Conservation (phyloP, 23 red algal species). For the Agarophyton chilense region DNA sequence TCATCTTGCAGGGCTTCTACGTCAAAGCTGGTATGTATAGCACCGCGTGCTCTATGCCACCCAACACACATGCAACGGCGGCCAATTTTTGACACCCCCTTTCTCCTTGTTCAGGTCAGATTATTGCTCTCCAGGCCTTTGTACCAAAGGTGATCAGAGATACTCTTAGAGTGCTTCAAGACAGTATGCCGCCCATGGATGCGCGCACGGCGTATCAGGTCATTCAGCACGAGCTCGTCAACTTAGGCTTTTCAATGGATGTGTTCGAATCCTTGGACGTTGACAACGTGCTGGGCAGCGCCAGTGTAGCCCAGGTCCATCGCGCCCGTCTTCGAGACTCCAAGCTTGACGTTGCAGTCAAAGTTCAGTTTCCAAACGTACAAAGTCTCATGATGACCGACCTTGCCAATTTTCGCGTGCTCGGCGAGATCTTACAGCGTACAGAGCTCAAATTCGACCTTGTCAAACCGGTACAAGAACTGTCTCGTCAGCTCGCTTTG, state of each 20-base stretch:
- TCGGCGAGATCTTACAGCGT: constrained; percentile 67
- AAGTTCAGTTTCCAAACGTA: constrained; percentile 74
- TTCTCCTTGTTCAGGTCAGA: constrained; percentile 17
- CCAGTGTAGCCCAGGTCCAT: constrained; percentile 62
- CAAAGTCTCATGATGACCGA: constrained; percentile 76
- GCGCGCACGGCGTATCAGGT: background rate
- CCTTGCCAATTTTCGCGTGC: constrained; percentile 70
- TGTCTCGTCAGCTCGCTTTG: constrained; percentile 49
- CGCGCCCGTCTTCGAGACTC: constrained; percentile 18
- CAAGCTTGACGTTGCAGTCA: constrained; percentile 68
- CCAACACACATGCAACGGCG: too few species aligned
- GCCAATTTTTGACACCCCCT: too few species aligned
- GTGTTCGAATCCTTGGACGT: constrained; percentile 48
- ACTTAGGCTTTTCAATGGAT: background rate
- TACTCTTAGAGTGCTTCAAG: constrained; percentile 41
- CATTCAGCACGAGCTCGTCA: constrained; percentile 12
- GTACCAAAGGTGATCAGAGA: constrained; percentile 44
- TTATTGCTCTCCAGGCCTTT: constrained; percentile 65
- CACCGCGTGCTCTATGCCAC: too few species aligned
- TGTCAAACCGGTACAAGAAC: constrained; percentile 67
- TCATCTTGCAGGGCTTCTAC: constrained; percentile 51
- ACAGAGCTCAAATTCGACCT: constrained; percentile 89
- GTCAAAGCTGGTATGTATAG: constrained; percentile 58
- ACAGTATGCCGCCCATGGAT: constrained; percentile 63
- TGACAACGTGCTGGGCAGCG: constrained; percentile 35